These are phyloP conservation scores for Bipolaris oryzae DNA, from an alignment of 2,329 filamentous ascomycete species.

Conservation along the genomic window DNA sequence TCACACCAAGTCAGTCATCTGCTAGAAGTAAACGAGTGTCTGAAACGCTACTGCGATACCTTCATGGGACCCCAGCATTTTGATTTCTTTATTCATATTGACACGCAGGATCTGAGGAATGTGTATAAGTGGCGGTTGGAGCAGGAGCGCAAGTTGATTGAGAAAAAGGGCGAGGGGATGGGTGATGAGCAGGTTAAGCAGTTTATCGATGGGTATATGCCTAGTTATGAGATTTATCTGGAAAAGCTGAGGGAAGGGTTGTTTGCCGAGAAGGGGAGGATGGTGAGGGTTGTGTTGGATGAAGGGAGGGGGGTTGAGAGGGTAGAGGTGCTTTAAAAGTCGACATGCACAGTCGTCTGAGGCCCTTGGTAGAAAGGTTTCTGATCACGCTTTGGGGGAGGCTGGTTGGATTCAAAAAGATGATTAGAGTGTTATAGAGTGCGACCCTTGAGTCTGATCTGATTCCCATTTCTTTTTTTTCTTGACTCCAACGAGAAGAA, in stretches of 20 bases:
- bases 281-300: constrained; percentile 59
- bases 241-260: constrained; percentile 57
- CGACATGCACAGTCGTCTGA: not conserved
- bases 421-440: too few species aligned
- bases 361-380: too few species aligned
- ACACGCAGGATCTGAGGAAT: constrained; percentile 73
- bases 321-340: constrained; percentile 33
- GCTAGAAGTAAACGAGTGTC: constrained; percentile 62
- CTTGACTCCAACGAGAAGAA: too few species aligned
- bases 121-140: constrained; percentile 86
- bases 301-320: constrained; percentile 53
- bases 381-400: too few species aligned
- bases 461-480: too few species aligned
- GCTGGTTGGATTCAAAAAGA: too few species aligned
- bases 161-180: constrained; percentile 76
- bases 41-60: constrained; percentile 59
- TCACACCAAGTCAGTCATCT: constrained; percentile 63
- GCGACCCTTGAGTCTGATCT: too few species aligned
- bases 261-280: constrained; percentile 54
- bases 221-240: constrained; percentile 63
- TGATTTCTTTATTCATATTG: constrained; percentile 69
- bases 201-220: constrained; percentile 71
- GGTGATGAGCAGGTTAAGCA: constrained; percentile 75
- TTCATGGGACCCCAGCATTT: constrained; percentile 53
- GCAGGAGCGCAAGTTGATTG: constrained; percentile 75